These are phyloP conservation scores for Fusarium musae DNA, from an alignment of 2,329 filamentous ascomycete genomes.

Conservation along the genomic window DNA sequence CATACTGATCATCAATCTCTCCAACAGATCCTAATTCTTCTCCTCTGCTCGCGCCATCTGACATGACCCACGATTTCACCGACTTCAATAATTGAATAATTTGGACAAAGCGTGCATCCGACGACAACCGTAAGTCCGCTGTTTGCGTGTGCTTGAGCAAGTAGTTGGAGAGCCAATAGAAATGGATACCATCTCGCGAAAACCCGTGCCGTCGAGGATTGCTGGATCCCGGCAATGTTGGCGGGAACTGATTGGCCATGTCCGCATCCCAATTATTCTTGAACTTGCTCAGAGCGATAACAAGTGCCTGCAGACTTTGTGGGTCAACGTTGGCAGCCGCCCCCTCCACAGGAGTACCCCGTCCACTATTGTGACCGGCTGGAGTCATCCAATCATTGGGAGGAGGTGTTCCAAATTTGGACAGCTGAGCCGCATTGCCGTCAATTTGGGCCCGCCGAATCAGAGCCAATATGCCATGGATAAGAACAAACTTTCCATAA, in stretches of 20 bases:
- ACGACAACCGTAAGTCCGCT: constrained; percentile 63
- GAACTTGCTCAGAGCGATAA: constrained; percentile 75
- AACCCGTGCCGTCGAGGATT: constrained; percentile 72
- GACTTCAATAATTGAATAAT: constrained; percentile 70
- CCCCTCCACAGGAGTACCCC: constrained; percentile 58
- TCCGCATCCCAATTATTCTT: constrained; percentile 78
- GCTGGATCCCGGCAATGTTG: constrained; percentile 54
- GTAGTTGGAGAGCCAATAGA: constrained; percentile 76
- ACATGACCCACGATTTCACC: constrained; percentile 68
- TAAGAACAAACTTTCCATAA: constrained; percentile 78
- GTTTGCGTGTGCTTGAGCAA: constrained; percentile 68
- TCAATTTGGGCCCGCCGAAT: constrained; percentile 60
- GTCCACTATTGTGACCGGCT: constrained; percentile 55
- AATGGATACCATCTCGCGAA: constrained; percentile 77
- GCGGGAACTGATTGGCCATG: constrained; percentile 74
- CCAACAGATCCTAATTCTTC: constrained; percentile 75
- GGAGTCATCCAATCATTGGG: constrained; percentile 67
- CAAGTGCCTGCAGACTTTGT: constrained; percentile 59
- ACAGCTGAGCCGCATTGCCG: constrained; percentile 51
- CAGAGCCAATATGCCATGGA: constrained; percentile 74
- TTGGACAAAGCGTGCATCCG: constrained; percentile 70
- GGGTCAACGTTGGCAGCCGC: constrained; percentile 53
- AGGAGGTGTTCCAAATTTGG: constrained; percentile 64
- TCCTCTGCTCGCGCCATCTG: constrained; percentile 72
- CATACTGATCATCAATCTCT: constrained; percentile 75